Conservation (phyloP, 345 rosid genomes). For the Rhodamnia rubescens region DNA sequence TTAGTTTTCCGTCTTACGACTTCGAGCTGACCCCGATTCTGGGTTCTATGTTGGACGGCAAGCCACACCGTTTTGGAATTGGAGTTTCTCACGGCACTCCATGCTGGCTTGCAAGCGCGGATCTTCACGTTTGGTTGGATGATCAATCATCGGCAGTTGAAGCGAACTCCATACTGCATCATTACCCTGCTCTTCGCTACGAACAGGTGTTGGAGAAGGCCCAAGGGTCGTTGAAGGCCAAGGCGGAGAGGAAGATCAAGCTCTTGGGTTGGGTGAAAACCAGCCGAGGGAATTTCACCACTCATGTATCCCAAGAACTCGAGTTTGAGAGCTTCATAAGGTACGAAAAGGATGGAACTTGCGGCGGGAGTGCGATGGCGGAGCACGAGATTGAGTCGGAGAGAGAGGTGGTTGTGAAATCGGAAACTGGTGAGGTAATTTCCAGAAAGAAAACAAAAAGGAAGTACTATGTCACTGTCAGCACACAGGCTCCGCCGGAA, state of each 20-base stretch:
- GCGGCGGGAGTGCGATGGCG: neutral
- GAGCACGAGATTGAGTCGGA: neutral
- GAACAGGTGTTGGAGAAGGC: neutral
- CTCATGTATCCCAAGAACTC: neutral
- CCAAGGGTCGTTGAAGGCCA: neutral
- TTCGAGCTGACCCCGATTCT: constrained; percentile 5
- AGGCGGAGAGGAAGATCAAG: constrained; percentile 2
- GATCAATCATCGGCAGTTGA: neutral
- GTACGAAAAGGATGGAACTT: neutral
- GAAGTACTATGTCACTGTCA: neutral
- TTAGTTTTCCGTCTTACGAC: constrained; percentile 4
- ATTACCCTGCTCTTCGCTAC: neutral
- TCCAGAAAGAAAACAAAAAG: neutral
- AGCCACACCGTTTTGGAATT: constrained; percentile 2
- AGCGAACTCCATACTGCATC: neutral
- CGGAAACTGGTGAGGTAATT: constrained; percentile 1
- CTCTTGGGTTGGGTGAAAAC: constrained; percentile 2
- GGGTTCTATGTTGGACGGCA: constrained; percentile 1
- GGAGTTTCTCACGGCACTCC: constrained; percentile 1
- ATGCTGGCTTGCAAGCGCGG: constrained; percentile 10
- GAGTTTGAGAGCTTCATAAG: neutral
- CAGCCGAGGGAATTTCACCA: constrained; percentile 6
- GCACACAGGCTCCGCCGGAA: neutral
- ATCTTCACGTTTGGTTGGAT: constrained; percentile 15
- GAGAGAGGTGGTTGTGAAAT: constrained; percentile 1